Conservation (phyloP, 805 yeast genomes). For the Wilhelminamyces savonicus region DNA sequence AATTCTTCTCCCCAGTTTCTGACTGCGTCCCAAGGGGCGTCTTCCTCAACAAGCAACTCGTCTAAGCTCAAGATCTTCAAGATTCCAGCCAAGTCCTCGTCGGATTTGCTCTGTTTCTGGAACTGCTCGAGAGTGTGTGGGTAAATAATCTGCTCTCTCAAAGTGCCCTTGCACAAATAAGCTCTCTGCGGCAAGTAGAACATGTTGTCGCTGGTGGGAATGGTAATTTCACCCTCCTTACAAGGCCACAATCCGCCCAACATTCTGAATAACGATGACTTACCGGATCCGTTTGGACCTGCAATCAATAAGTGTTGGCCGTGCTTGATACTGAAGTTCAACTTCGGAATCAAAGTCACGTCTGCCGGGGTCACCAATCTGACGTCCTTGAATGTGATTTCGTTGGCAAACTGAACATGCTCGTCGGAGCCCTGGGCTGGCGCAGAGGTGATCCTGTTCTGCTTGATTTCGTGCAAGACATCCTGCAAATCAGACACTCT, state of each 20-base stretch:
- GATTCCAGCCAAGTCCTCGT: constrained; percentile 46
- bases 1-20: constrained; percentile 87
- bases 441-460: constrained; percentile 9
- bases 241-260: constrained; percentile 95
- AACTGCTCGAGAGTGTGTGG: constrained; percentile 68
- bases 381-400: constrained; percentile 65
- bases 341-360: constrained; percentile 58
- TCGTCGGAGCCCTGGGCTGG: constrained; percentile 10
- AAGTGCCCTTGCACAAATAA: constrained; percentile 71
- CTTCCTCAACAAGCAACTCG: constrained; percentile 39
- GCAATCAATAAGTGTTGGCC: constrained; percentile 86
- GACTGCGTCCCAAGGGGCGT: constrained; percentile 53
- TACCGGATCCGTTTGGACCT: constrained; percentile 96
- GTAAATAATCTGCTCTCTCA: constrained; percentile 84
- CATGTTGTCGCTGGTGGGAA: constrained; percentile 62
- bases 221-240: constrained; percentile 46
- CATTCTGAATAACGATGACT: constrained; percentile 84
- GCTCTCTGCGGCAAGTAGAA: constrained; percentile 93
- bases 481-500: constrained; percentile 68
- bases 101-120: constrained; percentile 32
- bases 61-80: constrained; percentile 53
- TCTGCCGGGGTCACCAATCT: constrained; percentile 85
- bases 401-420: constrained; percentile 28
- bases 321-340: constrained; percentile 65
- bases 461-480: constrained; percentile 45